Percentiles rank a stretch among this genome's conserved stretches.
Conservation (phyloP, 2,329 filamentous ascomycete genomes). For the Sordariomycetes sp. region DNA sequence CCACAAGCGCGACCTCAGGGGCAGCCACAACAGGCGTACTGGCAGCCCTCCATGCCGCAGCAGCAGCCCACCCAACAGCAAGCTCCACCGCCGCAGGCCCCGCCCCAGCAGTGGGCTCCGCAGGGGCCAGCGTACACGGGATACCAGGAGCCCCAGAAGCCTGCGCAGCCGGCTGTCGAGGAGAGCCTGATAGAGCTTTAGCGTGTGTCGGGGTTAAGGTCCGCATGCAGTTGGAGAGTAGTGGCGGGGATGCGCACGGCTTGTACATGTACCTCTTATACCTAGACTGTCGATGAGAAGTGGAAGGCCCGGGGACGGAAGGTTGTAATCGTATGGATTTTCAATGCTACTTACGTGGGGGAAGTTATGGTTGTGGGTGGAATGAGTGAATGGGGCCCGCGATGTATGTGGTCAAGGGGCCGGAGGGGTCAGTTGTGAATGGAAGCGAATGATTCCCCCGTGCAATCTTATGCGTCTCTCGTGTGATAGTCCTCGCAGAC, state of each 20-base stretch:
- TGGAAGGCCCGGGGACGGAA: neutral
- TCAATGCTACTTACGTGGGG: neutral
- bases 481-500: neutral
- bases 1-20: constrained; percentile 9
- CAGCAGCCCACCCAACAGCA: constrained; percentile 14
- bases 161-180: constrained; percentile 44
- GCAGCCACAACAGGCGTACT: constrained; percentile 8
- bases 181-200: constrained; percentile 69
- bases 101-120: constrained; percentile 18
- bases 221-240: neutral
- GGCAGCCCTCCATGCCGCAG: constrained; percentile 17
- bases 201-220: neutral
- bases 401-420: neutral
- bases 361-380: neutral
- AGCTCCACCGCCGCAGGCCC: constrained; percentile 12
- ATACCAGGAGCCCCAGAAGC: constrained; percentile 33
- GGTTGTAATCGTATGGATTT: neutral
- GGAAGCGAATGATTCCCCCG: neutral
- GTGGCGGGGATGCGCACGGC: neutral
- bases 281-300: neutral
- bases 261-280: neutral
- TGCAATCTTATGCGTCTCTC: neutral
- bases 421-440: neutral
- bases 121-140: constrained; percentile 35
- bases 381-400: neutral